These are phyloP conservation scores for Monosporascus sp. DNA, from an alignment of 2,329 filamentous ascomycete species.

Conservation along the genomic window DNA sequence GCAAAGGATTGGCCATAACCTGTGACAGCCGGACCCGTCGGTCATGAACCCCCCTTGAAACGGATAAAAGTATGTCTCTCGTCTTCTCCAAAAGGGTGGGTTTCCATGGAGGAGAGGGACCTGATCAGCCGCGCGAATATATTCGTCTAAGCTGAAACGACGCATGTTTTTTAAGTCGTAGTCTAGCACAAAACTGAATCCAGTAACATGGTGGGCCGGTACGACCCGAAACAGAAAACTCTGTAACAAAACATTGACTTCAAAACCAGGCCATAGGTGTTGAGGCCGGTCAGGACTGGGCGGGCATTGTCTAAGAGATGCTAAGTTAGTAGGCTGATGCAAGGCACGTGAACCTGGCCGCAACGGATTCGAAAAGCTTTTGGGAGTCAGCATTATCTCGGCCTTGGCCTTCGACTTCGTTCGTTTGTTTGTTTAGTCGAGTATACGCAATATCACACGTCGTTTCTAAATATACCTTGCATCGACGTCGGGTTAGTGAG, in stretches of 20 bases:
- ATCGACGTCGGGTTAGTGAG: background rate
- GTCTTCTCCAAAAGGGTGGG: constrained; percentile 21
- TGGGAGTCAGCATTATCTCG: too few species aligned
- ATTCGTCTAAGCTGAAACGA: constrained; percentile 18
- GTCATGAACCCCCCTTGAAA: constrained; percentile 8
- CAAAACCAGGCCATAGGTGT: background rate
- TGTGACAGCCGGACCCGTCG: constrained; percentile 21
- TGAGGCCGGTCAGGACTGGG: background rate
- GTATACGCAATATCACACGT: too few species aligned
- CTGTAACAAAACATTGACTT: background rate
- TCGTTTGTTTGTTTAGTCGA: too few species aligned
- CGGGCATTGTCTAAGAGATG: background rate
- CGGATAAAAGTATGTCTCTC: constrained; percentile 22
- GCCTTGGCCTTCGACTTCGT: too few species aligned
- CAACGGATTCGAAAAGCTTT: background rate
- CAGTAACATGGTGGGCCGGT: background rate
- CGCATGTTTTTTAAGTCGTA: constrained; percentile 2
- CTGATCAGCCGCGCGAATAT: constrained; percentile 5
- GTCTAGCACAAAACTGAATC: background rate
- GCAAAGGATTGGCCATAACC: constrained; percentile 29
- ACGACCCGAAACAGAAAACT: background rate
- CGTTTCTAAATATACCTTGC: too few species aligned
- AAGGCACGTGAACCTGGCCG: background rate
- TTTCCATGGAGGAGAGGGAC: constrained; percentile 14
- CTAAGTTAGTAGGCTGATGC: background rate